Percentiles rank a stretch among this genome's conserved stretches.
These are phyloP conservation scores for Aureobasidium sp. DNA, from an alignment of 2,329 filamentous ascomycete species.

Conservation along the genomic window DNA sequence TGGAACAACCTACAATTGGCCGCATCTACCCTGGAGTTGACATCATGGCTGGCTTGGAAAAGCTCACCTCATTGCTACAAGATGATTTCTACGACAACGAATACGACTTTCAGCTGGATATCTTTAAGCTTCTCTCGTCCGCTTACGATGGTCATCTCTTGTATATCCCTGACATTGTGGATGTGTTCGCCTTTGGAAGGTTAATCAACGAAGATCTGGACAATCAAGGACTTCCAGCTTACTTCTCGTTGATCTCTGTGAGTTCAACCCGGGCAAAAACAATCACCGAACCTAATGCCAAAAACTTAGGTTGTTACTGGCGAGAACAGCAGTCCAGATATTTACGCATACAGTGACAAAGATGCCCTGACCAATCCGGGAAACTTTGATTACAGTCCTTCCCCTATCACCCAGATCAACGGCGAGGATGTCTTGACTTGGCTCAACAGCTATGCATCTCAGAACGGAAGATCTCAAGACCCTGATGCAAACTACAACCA, in stretches of 20 bases:
- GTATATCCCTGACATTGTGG: slow-evolving; percentile 29
- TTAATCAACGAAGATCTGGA: not conserved
- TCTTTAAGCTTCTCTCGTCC: slow-evolving; percentile 26
- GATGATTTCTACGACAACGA: slow-evolving; percentile 27
- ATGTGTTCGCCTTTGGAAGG: slow-evolving; percentile 27
- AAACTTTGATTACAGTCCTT: slow-evolving; percentile 22
- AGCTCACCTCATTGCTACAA: slow-evolving; percentile 24
- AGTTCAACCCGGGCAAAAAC: not conserved
- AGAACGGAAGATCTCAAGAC: slow-evolving; percentile 27
- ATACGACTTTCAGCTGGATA: slow-evolving; percentile 32
- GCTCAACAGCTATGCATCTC: slow-evolving; percentile 24
- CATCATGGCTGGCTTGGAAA: slow-evolving; percentile 28
- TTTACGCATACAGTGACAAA: slow-evolving; percentile 27
- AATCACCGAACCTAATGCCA: too few species aligned
- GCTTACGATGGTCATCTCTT: slow-evolving; percentile 35
- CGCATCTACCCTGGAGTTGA: slow-evolving; percentile 31
- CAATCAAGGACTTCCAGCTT: not conserved
- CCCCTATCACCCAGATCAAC: slow-evolving; percentile 30
- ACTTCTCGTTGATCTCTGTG: not conserved
- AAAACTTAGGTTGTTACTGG: slow-evolving; percentile 24
- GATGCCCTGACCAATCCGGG: not conserved
- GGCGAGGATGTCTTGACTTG: slow-evolving; percentile 26
- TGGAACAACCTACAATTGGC: slow-evolving; percentile 25
- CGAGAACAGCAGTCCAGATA: slow-evolving; percentile 27
- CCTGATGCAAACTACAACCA: slow-evolving; percentile 33